phyloP scores from a whole-genome alignment of 2,329 filamentous ascomycete genomes.

The Fusarium camptoceras region DNA sequence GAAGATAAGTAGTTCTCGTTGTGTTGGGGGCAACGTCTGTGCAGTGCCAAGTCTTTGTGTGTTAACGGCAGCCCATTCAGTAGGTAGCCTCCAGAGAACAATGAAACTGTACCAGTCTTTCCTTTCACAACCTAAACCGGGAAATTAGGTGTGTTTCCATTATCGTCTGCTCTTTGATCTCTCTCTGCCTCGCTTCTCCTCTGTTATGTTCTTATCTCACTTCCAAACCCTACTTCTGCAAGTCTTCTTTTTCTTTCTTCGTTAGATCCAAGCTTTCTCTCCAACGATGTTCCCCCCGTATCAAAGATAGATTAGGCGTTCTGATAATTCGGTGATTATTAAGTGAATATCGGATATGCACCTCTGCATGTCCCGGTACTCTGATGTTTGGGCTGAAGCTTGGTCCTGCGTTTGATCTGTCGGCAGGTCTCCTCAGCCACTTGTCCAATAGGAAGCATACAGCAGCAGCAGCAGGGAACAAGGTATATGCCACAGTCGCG shows the following conservation, averaged over 20 bases:
- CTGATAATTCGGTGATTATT: slow-evolving; percentile 5
- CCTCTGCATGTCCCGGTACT: slow-evolving; percentile 46
- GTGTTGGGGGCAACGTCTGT: slow-evolving; percentile 36
- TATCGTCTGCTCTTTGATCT: slow-evolving; percentile 40
- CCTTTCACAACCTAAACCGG: slow-evolving; percentile 30
- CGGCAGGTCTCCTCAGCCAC: slow-evolving; percentile 23
- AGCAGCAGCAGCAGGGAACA: slow-evolving; percentile 25
- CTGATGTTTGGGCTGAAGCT: slow-evolving; percentile 38
- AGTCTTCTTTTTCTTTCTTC: slow-evolving; percentile 5
- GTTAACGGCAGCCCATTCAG: slow-evolving; percentile 36
- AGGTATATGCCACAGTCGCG: slow-evolving; percentile 17
- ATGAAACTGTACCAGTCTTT: slow-evolving; percentile 39
- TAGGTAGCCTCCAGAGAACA: slow-evolving; percentile 37
- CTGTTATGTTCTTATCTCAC: slow-evolving; percentile 8
- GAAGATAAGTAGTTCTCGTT: slow-evolving; percentile 23
- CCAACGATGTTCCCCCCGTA: slow-evolving; percentile 28
- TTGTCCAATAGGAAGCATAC: slow-evolving; percentile 23
- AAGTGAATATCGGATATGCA: slow-evolving; percentile 23
- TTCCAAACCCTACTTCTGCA: neutral
- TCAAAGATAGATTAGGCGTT: slow-evolving; percentile 29
- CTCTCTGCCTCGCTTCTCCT: slow-evolving; percentile 1
- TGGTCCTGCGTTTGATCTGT: slow-evolving; percentile 45
- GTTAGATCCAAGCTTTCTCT: slow-evolving; percentile 14
- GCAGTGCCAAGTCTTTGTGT: slow-evolving; percentile 39
- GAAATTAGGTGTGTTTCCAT: slow-evolving; percentile 37